Evolutionary conservation across 1,139 yeast species (phyloP), one percentile per base, ranked within the genome.

Genomic region (Hansenula lynferdii): DNA sequence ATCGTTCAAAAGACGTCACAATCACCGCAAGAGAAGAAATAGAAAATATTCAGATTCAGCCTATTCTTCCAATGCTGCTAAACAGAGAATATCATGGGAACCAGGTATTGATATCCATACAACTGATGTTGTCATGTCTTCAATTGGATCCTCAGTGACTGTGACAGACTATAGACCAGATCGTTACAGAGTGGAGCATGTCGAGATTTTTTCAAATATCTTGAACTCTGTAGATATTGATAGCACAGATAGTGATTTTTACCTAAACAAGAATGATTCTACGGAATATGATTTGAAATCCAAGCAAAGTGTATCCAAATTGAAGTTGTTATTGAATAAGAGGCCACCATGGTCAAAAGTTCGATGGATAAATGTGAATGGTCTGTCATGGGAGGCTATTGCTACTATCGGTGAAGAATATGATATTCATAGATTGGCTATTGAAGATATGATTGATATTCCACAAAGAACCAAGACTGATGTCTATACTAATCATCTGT

Each of bases 401-500:
- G 61, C 69, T 8, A 54, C 66, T 1, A 58, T 73, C 28, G 66
- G 72, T 3, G 47, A 57, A 32, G 52, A 56, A 37, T 72, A 64
- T 48, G 55, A 62, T 16, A 52, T 73, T 21, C 79, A 73, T 50
- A 65, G 73, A 19, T 54, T 73, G 36, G 72, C 79, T 0, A 61
- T 75, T 35, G 81, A 75, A 50, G 80, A 75, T 50, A 69, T 75
- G 75, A 69, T 75, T 34, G 80, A 75, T 53, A 66, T 74, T 25
- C 80, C 80, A 3, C 78, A 73, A 40, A 58, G 81, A 19, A 73
- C 80, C 1, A 75, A 75, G 45, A 66, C 67, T 30, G 80, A 75
- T 47, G 58, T 67, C 25, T 75, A 71, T 43, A 66, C 70, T 3
- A 60, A 58, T 20, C 77, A 73, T 47, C 51, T 72, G 9, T 75